Percentiles rank a stretch among this genome's conserved stretches.
Evolutionary conservation across 768 basidiomycete species (phyloP).

Genomic region (Guyanaporus albipodus): DNA sequence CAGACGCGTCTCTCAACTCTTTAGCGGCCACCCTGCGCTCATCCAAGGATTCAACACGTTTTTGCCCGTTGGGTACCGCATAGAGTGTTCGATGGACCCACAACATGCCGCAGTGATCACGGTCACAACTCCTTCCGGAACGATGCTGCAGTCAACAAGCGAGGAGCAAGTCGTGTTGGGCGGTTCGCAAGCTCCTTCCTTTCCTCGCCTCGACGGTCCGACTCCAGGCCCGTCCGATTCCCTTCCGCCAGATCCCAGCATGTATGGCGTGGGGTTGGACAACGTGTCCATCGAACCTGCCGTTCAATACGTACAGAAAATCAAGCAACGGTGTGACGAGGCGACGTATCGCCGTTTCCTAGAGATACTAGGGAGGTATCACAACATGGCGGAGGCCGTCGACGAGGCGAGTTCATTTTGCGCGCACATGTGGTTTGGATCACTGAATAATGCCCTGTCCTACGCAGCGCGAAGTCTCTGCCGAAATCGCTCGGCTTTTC

Average conservation of each 20-base stretch:
- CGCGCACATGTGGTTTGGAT: background rate
- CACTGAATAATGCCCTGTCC: background rate
- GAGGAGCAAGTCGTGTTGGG: slow-evolving; percentile 40
- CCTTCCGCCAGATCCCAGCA: slow-evolving; percentile 18
- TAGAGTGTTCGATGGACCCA: slow-evolving; percentile 71
- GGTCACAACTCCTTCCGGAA: slow-evolving; percentile 73
- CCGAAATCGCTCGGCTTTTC: slow-evolving; percentile 65
- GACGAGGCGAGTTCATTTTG: slow-evolving; percentile 46
- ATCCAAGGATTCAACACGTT: slow-evolving; percentile 99
- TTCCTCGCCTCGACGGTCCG: slow-evolving; percentile 18
- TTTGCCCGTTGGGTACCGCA: slow-evolving; percentile 89
- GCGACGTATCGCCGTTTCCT: slow-evolving; percentile 82
- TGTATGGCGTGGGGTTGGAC: slow-evolving; percentile 34
- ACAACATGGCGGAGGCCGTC: slow-evolving; percentile 54
- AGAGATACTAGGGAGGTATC: slow-evolving; percentile 66
- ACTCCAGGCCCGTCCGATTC: slow-evolving; percentile 3
- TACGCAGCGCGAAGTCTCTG: slow-evolving; percentile 57
- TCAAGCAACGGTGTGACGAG: slow-evolving; percentile 89
- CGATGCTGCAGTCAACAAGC: slow-evolving; percentile 50
- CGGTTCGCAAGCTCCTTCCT: slow-evolving; percentile 38
- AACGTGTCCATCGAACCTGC: slow-evolving; percentile 66
- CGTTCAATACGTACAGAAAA: slow-evolving; percentile 93
- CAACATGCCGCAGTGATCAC: slow-evolving; percentile 65
- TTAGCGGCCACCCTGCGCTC: slow-evolving; percentile 83
- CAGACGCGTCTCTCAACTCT: slow-evolving; percentile 88